Evolutionary conservation across 176 grass and related monocot genomes (phyloP), one percentile per base, ranked within the genome.

Genomic region (Dactylis glomerata): DNA sequence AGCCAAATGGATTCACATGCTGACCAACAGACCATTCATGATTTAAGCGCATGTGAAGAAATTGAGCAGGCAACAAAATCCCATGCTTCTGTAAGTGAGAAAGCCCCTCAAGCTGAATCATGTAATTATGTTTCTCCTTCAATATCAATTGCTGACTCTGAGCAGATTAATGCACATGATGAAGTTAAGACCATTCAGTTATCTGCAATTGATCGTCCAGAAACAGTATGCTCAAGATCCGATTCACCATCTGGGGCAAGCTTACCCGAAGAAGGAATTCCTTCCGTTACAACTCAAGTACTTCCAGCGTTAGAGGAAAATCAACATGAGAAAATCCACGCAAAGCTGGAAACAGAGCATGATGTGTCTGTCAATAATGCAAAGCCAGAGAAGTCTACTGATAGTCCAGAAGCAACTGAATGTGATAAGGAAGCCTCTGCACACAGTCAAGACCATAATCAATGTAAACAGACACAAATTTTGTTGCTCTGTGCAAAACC

Each of bases 351-450:
- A 76, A 75, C 59, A 26, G 59, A 88, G 46, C 77, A 83, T 87
- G 88, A 82, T 63, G 52, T 80, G 68, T 84, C 85, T 86, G 44
- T 51, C 81, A 77, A 36, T 86, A 65, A 70, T 83, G 65, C 81
- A 77, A 56, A 87, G 69, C 71, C 38, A 77, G 83, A 87, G 62
- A 88, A 40, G 42, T 70, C 83, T 73, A 73, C 23, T 75, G 82
- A 82, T 68, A 67, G 33, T 69, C 42, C 79, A 86, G 65, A 78
- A 23, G 22, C 50, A 80, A 58, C 57, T 65, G 66, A 79, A 37
- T 49, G 64, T 85, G 58, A 42, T 31, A 91, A 28, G 65, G 61
- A 75, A 73, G 38, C 50, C 47, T 73, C 78, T 75, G 66, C 75
- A 59, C 68, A 36, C 46, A 77, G 34, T 87, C 82, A 79, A 85